Base-by-base conservation (phyloP, 2,329 filamentous ascomycete species). In the Verticillium dahliae region DNA sequence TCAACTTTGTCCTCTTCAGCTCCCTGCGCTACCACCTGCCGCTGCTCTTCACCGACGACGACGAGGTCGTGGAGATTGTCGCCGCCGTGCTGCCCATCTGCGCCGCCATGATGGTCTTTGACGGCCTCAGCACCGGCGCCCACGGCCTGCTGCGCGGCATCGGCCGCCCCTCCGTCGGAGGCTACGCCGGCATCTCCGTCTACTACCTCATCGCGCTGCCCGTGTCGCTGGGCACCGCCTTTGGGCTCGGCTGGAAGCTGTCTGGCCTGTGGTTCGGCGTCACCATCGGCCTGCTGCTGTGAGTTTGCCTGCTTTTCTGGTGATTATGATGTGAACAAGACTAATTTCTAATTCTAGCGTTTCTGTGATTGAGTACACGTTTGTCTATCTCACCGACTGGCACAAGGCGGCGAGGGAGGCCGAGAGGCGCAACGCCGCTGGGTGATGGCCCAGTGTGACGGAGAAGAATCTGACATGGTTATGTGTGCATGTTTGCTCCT, bases 141-240 rank as follows among this genome's bases (percentile, higher is more conserved):
- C 93, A 95, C 69, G 94, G 93, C 34, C 81, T 97, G 45, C 81
- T 98, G 34, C 85, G 95, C 52, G 94, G 94, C 13, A 84, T 98
- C 15, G 95, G 95, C 2, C 86, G 90, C 62, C 94, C 98, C 74
- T 88, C 92, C 65, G 87, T 98, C 61, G 94, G 94, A 13, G 93
- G 94, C 0, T 97, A 94, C 68, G 88, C 93, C 7, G 96, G 95
- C 69, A 76, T 98, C 2, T 85, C 92, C 58, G 88, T 89, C 27
- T 97, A 97, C 77, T 99, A 98, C 74, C 78, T 85, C 18, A 82
- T 98, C 33, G 94, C 91, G 0, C 81, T 98, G 74, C 94, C 95
- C 0, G 85, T 97, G 38, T 91, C 89, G 45, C 89, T 97, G 66
- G 85, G 84, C 4, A 85, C 90, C 0, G 90, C 88, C 0, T 97